Conservation (phyloP, 2,329 filamentous ascomycete species). For the Sordariomycetes sp. region DNA sequence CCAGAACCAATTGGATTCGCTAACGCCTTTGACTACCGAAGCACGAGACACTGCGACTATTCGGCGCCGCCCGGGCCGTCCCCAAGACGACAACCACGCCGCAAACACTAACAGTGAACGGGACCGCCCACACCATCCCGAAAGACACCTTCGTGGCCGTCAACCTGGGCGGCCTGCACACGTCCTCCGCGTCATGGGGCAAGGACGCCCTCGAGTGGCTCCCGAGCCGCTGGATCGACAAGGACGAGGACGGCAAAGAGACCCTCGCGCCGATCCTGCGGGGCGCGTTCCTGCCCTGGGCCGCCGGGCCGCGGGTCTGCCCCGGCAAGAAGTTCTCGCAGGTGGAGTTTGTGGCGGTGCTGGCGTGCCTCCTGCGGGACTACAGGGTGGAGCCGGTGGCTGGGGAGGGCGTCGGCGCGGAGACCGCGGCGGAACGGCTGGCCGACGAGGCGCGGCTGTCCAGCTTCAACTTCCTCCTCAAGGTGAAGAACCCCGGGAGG, state of each 20-base stretch:
- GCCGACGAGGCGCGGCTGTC: conserved; percentile 13
- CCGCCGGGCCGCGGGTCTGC: conserved; percentile 34
- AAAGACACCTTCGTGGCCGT: conserved; percentile 21
- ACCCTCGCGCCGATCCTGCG: too few species aligned
- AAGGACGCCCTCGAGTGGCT: conserved; percentile 22
- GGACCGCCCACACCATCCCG: conserved; percentile 15
- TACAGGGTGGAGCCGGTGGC: conserved; percentile 9
- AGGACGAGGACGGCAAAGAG: too few species aligned
- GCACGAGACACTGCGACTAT: too few species aligned
- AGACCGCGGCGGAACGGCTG: conserved; percentile 7
- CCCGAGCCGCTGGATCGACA: conserved; percentile 29
- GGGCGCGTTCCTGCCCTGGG: conserved; percentile 32
- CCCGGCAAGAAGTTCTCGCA: conserved; percentile 44
- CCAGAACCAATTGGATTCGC: too few species aligned
- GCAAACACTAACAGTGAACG: conserved; percentile 12
- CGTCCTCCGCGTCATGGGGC: conserved; percentile 14
- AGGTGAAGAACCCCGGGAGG: conserved; percentile 12
- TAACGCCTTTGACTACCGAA: too few species aligned
- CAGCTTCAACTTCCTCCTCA: conserved; percentile 13
- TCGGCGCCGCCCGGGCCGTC: too few species aligned
- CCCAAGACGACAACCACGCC: conserved; percentile 9
- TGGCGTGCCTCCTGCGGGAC: conserved; percentile 25
- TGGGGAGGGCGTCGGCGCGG: conserved; percentile 6
- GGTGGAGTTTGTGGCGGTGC: conserved; percentile 39
- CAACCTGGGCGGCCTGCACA: conserved; percentile 19